phyloP scores from a whole-genome alignment of 164 flowering plant genomes.

The Umbilicus rupestris region DNA sequence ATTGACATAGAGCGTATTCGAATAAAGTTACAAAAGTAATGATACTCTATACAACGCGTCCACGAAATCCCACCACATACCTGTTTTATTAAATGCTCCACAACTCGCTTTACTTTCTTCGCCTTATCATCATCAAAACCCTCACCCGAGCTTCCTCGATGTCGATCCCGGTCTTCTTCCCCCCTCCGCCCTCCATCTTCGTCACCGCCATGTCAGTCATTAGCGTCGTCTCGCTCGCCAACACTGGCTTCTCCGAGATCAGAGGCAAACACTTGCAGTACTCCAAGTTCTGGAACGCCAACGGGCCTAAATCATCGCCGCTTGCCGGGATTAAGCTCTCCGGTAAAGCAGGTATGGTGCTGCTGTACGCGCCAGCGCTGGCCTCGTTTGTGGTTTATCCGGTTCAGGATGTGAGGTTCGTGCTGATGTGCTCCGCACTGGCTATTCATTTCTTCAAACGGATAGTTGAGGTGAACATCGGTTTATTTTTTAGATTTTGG shows the following conservation, averaged over 20 bases:
- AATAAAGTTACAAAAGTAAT: too few species aligned
- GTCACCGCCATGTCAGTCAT: conserved; percentile 29
- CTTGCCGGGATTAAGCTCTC: conserved; percentile 13
- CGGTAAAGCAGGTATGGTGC: conserved; percentile 42
- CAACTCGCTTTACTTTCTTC: too few species aligned
- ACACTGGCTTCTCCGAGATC: conserved; percentile 29
- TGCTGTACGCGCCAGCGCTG: conserved; percentile 31
- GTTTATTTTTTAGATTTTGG: not conserved
- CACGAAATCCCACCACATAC: too few species aligned
- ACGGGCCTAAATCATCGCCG: not conserved
- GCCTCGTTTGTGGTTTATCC: conserved; percentile 23
- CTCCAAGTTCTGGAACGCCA: conserved; percentile 41
- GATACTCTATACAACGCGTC: too few species aligned
- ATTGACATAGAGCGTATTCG: too few species aligned
- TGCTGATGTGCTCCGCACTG: conserved; percentile 34
- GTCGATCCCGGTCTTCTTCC: conserved; percentile 15
- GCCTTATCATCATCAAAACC: too few species aligned
- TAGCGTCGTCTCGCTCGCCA: conserved; percentile 15
- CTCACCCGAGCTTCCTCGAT: conserved; percentile 3
- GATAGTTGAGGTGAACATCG: conserved; percentile 38
- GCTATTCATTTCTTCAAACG: conserved; percentile 62
- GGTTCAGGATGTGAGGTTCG: conserved; percentile 19
- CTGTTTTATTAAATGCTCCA: too few species aligned
- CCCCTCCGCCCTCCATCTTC: conserved; percentile 37
- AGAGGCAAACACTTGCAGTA: conserved; percentile 46